Evolutionary conservation across 2,329 filamentous ascomycete species (phyloP).

Genomic region (Cladosporium sp.): DNA sequence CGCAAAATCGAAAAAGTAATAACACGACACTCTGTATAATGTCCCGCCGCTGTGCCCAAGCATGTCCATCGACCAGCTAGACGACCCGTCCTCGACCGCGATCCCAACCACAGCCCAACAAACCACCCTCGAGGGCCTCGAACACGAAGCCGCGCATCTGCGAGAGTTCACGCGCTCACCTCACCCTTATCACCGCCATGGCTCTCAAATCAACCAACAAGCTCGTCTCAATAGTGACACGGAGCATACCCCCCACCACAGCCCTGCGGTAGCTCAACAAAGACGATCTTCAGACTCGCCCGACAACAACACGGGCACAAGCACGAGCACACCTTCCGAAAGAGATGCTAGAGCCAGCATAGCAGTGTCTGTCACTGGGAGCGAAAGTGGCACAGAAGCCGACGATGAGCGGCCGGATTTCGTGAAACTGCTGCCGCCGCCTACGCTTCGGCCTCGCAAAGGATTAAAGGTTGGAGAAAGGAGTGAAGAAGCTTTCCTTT

Average conservation of each 20-base stretch:
- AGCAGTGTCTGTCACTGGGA: slow-evolving; percentile 41
- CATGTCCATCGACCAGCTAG: slow-evolving; percentile 17
- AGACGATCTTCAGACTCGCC: slow-evolving; percentile 22
- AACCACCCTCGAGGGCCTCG: not conserved
- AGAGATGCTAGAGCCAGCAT: not conserved
- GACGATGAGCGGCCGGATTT: slow-evolving; percentile 81
- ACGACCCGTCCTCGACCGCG: slow-evolving; percentile 7
- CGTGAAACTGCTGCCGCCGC: slow-evolving; percentile 80
- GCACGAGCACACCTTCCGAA: not conserved
- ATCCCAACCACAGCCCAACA: slow-evolving; percentile 4
- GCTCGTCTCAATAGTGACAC: slow-evolving; percentile 14
- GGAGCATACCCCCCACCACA: slow-evolving; percentile 26
- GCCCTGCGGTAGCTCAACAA: slow-evolving; percentile 26
- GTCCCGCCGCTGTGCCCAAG: slow-evolving; percentile 17
- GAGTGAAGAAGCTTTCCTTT: slow-evolving; percentile 47
- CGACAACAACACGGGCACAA: not conserved
- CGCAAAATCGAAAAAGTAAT: not conserved
- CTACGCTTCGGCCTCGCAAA: slow-evolving; percentile 72
- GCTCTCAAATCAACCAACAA: slow-evolving; percentile 28
- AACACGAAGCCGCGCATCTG: slow-evolving; percentile 24
- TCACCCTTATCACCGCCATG: slow-evolving; percentile 35
- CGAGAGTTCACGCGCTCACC: slow-evolving; percentile 31
- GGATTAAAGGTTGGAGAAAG: slow-evolving; percentile 64
- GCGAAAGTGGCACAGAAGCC: slow-evolving; percentile 91
- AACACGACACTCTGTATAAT: slow-evolving; percentile 2